A percentile compares a stretch with the other conserved stretches of the same genome.
These are phyloP conservation scores for Westerdykella sp. DNA, from an alignment of 2,329 filamentous ascomycete species.

Conservation along the genomic window DNA sequence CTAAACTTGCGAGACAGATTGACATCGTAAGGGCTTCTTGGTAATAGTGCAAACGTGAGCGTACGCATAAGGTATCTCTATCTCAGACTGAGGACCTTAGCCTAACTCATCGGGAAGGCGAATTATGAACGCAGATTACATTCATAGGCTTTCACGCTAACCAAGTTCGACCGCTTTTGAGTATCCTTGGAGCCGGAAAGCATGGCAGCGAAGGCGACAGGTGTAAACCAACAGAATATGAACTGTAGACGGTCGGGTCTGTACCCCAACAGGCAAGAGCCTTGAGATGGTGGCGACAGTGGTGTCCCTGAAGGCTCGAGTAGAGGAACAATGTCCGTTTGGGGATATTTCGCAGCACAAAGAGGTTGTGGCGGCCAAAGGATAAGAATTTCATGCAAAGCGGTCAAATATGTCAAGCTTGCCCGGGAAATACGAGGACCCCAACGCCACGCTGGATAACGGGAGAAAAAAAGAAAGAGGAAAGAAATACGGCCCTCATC, in stretches of 20 bases:
- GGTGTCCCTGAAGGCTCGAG: constrained; percentile 3
- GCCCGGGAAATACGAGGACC: neutral
- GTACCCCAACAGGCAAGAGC: constrained; percentile 5
- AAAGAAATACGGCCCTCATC: neutral
- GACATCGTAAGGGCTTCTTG: too few species aligned
- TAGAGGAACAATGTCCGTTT: constrained; percentile 4
- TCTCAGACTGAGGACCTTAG: too few species aligned
- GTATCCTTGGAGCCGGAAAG: constrained; percentile 4
- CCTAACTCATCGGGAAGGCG: too few species aligned
- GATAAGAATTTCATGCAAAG: neutral
- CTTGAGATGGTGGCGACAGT: constrained; percentile 7
- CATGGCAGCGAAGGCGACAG: constrained; percentile 6
- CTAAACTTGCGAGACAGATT: too few species aligned
- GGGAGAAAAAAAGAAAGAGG: neutral
- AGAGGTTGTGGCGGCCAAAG: neutral
- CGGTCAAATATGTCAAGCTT: neutral
- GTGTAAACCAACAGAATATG: constrained; percentile 7
- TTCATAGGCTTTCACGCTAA: too few species aligned
- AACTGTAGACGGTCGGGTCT: constrained; percentile 6
- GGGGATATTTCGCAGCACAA: constrained; percentile 1
- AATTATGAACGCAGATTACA: too few species aligned
- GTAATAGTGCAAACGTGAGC: too few species aligned
- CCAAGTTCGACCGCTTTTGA: too few species aligned
- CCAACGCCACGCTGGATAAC: neutral
- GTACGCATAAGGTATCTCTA: too few species aligned